Evolutionary conservation across 2,329 filamentous ascomycete species (phyloP).

Genomic region (Scopulariopsis brevicaulis): DNA sequence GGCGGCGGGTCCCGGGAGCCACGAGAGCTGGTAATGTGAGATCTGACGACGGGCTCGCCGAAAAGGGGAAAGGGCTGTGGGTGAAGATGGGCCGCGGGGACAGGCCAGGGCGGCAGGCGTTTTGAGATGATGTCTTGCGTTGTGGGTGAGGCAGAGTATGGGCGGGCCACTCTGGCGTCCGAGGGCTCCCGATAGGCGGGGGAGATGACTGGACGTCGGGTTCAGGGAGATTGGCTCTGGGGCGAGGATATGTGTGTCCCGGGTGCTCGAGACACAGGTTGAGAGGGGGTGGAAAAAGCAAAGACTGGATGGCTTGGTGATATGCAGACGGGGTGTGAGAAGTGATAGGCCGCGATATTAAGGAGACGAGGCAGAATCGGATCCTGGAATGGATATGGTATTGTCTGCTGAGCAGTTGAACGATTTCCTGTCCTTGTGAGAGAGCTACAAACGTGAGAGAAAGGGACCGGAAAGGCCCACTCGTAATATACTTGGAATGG

Average conservation of each 20-base stretch:
- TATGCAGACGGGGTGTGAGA: background rate
- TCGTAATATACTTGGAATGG: background rate
- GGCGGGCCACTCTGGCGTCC: background rate
- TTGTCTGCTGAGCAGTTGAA: background rate
- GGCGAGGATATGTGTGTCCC: background rate
- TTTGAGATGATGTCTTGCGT: background rate
- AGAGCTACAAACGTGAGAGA: background rate
- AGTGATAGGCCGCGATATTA: background rate
- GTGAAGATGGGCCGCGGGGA: background rate
- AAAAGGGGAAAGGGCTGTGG: background rate
- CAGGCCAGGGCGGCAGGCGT: background rate
- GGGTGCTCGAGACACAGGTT: background rate
- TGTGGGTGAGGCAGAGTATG: background rate
- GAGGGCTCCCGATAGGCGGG: too few relatives aligned
- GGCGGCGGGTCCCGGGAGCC: background rate
- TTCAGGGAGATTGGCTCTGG: too few relatives aligned
- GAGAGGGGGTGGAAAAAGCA: background rate
- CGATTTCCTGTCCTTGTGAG: background rate
- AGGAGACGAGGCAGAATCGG: background rate
- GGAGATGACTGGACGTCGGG: too few relatives aligned
- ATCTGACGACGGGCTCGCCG: background rate
- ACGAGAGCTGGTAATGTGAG: background rate
- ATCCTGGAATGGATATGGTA: background rate
- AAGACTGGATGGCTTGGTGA: background rate
- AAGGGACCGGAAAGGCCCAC: background rate